Percentiles rank a stretch among this genome's conserved stretches.
These are phyloP conservation scores for Rhodotorula taiwanensis DNA, from an alignment of 768 basidiomycete genomes.

Conservation along the genomic window DNA sequence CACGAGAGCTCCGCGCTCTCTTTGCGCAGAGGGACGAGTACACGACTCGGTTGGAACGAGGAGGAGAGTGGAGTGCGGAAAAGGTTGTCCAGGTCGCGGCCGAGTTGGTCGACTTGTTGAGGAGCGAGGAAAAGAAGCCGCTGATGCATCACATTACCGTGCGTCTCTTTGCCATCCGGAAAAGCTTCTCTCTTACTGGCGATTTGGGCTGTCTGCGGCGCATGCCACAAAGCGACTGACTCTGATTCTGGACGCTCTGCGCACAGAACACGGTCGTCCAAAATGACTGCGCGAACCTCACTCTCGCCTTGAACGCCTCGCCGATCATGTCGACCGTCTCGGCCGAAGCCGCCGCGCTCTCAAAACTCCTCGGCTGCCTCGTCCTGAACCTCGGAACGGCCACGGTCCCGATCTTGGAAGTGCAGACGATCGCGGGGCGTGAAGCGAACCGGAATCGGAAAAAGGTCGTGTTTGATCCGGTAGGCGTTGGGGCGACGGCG, in stretches of 20 bases:
- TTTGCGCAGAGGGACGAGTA: constrained; percentile 49
- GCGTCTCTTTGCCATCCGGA: neutral
- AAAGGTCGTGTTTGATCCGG: constrained; percentile 83
- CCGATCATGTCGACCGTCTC: constrained; percentile 89
- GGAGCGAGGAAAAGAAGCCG: constrained; percentile 51
- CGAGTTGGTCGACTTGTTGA: constrained; percentile 53
- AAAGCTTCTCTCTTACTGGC: neutral
- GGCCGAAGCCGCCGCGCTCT: constrained; percentile 73
- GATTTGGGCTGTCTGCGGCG: too few species aligned
- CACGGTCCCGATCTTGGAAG: constrained; percentile 53
- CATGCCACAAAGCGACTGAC: too few species aligned
- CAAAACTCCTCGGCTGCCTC: constrained; percentile 59
- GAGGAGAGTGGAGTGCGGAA: constrained; percentile 1
- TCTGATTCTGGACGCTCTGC: too few species aligned
- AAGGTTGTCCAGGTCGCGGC: constrained; percentile 47
- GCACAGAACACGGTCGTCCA: constrained; percentile 55
- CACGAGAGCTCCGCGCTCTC: constrained; percentile 42
- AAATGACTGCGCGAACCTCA: constrained; percentile 47
- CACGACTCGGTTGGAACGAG: neutral
- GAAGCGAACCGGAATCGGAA: constrained; percentile 61
- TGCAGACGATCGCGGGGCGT: constrained; percentile 57
- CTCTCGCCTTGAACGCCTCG: constrained; percentile 76
- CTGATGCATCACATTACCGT: constrained; percentile 63
- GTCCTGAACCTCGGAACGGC: constrained; percentile 85
- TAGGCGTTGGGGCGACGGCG: constrained; percentile 75